phyloP scores from a whole-genome alignment of 2,329 filamentous ascomycete species.

The Bipolaris gigantea region DNA sequence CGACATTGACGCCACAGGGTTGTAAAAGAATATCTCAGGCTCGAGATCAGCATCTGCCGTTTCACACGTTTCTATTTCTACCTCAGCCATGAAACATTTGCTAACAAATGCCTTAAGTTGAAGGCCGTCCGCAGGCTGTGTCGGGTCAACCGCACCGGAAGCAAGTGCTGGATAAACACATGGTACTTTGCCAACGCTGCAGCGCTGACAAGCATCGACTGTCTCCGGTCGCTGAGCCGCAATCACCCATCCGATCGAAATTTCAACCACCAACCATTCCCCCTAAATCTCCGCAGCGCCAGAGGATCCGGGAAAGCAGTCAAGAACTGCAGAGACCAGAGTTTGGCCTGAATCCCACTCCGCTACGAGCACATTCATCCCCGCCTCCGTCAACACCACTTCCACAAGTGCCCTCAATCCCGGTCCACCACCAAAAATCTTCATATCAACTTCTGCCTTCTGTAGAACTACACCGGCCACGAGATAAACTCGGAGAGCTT shows the following conservation, averaged over 20 bases:
- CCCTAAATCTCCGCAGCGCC: background rate
- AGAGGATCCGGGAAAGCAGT: background rate
- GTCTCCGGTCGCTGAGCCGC: background rate
- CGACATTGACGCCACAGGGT: background rate
- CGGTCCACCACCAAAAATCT: background rate
- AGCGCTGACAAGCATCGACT: slow-evolving; percentile 2
- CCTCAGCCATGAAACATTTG: slow-evolving; percentile 1
- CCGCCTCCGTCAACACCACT: background rate
- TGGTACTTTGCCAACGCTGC: slow-evolving; percentile 13
- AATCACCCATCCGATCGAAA: background rate
- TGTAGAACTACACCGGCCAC: background rate
- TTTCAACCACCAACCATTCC: background rate
- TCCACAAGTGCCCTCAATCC: background rate
- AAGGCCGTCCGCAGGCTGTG: background rate
- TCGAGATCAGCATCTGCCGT: slow-evolving; percentile 3
- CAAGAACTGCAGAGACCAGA: background rate
- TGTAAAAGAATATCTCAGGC: background rate
- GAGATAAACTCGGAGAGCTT: background rate
- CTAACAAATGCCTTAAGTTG: background rate
- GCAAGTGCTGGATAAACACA: slow-evolving; percentile 4
- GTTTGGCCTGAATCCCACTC: background rate
- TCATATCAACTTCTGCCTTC: no score
- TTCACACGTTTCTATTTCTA: slow-evolving; percentile 12
- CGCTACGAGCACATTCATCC: background rate
- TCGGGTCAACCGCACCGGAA: background rate